Base-by-base conservation (phyloP, 75 land plant species). In the Picea sitchensis region DNA sequence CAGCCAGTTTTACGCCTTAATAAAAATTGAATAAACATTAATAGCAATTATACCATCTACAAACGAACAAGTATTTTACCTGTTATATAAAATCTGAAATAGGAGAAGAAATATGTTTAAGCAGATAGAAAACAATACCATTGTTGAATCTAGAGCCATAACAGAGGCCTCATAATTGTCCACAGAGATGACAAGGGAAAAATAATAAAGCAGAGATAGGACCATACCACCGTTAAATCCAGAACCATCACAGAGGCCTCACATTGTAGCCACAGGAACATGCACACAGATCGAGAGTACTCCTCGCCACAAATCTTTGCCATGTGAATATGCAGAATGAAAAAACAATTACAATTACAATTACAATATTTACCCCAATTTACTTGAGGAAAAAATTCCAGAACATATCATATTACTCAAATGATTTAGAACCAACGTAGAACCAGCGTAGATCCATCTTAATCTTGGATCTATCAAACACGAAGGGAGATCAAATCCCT, bases 261-360 rank as follows among this genome's bases (percentile, higher is more conserved):
- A 62, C 88, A 84, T 75, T 91, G 92, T 73, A 90, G 61, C 84
- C 95, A 94, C 83, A 96, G 67, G 41, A 88, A 58, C 11, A 94
- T 41, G 69, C 88, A 94, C 34, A 86, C 86, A 4, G 65, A 74
- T 67, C 63, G 84, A 61, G 87, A 86, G 78, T 96, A 96, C 81
- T 96, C 98, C 31, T 91, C 92, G 58, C 83, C 77, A 84, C 93
- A 96, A 61, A 94, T 92, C 99, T 96, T 56, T 79, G 26, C 30
- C 80, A 80, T 5, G 58, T 68, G 14, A 60, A 74, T 12, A n/a
- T 26, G 62, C 56, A 81, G 12, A 34, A 74, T 73, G 79, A 78
- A 73, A 78, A 75, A 34, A n/a, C 18, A 34, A 67, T 5, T 36
- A 34, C 15, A 65, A 34, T 15, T 34, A 14, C 7, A 15, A 67